These are phyloP conservation scores for Diaporthe vaccinii DNA, from an alignment of 2,329 filamentous ascomycete genomes.

Conservation along the genomic window DNA sequence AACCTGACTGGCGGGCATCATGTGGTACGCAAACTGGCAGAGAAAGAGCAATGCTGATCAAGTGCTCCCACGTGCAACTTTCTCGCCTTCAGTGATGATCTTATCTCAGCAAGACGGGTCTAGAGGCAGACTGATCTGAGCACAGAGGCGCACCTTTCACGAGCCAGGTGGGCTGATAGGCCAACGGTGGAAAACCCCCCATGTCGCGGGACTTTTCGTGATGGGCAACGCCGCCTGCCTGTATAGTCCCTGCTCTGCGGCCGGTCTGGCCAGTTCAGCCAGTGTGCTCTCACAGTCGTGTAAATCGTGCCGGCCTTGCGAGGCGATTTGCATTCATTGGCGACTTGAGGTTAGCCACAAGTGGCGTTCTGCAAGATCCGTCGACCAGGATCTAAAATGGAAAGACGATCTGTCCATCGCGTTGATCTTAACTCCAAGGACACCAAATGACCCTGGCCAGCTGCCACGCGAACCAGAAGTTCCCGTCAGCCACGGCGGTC, in stretches of 20 bases:
- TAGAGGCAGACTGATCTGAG: background rate
- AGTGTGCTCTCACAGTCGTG: background rate
- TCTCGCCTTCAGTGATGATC: background rate
- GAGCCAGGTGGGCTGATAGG: background rate
- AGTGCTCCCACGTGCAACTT: background rate
- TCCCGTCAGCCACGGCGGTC: conserved; percentile 7
- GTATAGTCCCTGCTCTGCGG: background rate
- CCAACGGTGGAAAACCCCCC: background rate
- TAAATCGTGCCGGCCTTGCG: background rate
- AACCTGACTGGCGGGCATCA: too few species aligned
- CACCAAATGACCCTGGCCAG: conserved; percentile 1
- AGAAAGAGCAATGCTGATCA: background rate
- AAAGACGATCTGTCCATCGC: conserved; percentile 39
- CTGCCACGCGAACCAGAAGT: conserved; percentile 35
- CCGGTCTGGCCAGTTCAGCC: background rate
- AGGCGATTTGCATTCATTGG: background rate
- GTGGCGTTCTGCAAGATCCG: conserved; percentile 28
- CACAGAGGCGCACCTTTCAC: background rate
- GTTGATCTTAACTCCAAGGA: conserved; percentile 18
- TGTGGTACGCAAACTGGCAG: background rate
- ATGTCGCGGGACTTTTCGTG: background rate
- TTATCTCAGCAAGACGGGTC: background rate
- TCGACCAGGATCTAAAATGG: conserved; percentile 23
- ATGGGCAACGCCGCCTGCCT: background rate
- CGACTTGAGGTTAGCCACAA: conserved; percentile 12